These are phyloP conservation scores for Eucalyptus pauciflora DNA, from an alignment of 345 rosid species.

Conservation along the genomic window DNA sequence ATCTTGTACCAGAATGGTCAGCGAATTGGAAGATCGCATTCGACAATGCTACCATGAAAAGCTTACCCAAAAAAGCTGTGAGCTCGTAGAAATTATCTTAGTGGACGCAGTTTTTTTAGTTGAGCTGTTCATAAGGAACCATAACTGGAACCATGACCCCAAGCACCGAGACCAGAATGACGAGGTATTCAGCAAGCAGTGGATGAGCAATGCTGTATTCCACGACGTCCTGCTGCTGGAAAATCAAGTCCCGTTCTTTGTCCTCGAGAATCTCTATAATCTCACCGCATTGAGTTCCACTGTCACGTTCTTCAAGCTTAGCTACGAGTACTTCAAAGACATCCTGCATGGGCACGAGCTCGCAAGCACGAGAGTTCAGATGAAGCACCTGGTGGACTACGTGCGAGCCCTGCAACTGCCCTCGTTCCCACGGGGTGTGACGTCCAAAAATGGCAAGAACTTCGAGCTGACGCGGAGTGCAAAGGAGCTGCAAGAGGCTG, in stretches of 20 bases:
- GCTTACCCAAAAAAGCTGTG: neutral
- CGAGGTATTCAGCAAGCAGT: neutral
- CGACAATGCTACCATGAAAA: conserved; percentile 13
- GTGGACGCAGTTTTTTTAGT: conserved; percentile 15
- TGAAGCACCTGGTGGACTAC: neutral
- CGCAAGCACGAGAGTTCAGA: neutral
- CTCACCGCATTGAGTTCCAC: neutral
- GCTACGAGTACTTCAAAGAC: neutral
- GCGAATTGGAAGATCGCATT: conserved; percentile 1
- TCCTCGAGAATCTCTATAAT: neutral
- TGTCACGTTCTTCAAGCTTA: neutral
- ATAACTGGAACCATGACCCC: neutral
- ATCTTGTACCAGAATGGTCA: neutral
- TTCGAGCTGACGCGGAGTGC: neutral
- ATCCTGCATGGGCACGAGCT: neutral
- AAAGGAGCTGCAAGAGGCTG: neutral
- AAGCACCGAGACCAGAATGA: neutral
- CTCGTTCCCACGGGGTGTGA: neutral
- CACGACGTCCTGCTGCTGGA: neutral
- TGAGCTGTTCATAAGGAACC: conserved; percentile 15
- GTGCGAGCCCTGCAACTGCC: neutral
- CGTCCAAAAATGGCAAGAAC: neutral
- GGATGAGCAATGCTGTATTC: neutral
- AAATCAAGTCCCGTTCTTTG: neutral
- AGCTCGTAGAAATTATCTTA: conserved; percentile 15